Evolutionary conservation across 257 asterid genomes (phyloP).

Genomic region (Scutellaria barbata): DNA sequence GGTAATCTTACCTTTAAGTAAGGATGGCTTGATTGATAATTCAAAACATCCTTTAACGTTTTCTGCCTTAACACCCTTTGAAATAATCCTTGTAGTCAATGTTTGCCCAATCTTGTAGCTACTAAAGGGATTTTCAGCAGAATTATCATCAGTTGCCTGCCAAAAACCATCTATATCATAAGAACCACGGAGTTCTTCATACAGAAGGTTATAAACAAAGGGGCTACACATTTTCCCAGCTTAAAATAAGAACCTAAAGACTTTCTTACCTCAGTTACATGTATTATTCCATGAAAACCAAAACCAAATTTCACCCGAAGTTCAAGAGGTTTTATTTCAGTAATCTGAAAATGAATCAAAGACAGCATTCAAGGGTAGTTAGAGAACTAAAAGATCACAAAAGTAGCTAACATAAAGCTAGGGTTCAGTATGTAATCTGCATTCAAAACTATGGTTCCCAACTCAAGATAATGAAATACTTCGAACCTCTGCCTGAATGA

Average conservation of each 20-base stretch:
- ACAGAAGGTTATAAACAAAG: slow-evolving; percentile 9
- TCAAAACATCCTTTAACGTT: slow-evolving; percentile 58
- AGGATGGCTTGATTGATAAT: slow-evolving; percentile 75
- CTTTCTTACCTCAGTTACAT: slow-evolving; percentile 80
- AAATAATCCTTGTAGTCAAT: slow-evolving; percentile 70
- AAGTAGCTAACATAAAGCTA: neutral
- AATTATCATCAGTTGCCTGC: slow-evolving; percentile 71
- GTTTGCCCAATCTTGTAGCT: slow-evolving; percentile 73
- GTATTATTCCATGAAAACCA: slow-evolving; percentile 79
- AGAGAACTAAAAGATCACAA: slow-evolving; percentile 6
- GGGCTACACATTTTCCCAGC: neutral
- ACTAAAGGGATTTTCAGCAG: slow-evolving; percentile 67
- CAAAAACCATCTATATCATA: slow-evolving; percentile 28
- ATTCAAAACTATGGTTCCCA: slow-evolving; percentile 19
- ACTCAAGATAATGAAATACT: slow-evolving; percentile 27
- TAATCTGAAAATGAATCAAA: slow-evolving; percentile 63
- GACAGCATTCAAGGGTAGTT: slow-evolving; percentile 25
- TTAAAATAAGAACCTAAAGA: slow-evolving; percentile 25
- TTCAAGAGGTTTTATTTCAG: slow-evolving; percentile 88
- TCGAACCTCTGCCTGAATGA: slow-evolving; percentile 82
- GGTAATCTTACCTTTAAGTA: slow-evolving; percentile 59
- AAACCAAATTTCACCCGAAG: slow-evolving; percentile 86
- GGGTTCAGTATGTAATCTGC: slow-evolving; percentile 12
- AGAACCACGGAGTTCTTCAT: slow-evolving; percentile 1
- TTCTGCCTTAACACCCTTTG: slow-evolving; percentile 58